A percentile compares a stretch with the other conserved stretches of the same genome.
Evolutionary conservation across 768 basidiomycete genomes (phyloP).

Genomic region (Tulasnella sp.): DNA sequence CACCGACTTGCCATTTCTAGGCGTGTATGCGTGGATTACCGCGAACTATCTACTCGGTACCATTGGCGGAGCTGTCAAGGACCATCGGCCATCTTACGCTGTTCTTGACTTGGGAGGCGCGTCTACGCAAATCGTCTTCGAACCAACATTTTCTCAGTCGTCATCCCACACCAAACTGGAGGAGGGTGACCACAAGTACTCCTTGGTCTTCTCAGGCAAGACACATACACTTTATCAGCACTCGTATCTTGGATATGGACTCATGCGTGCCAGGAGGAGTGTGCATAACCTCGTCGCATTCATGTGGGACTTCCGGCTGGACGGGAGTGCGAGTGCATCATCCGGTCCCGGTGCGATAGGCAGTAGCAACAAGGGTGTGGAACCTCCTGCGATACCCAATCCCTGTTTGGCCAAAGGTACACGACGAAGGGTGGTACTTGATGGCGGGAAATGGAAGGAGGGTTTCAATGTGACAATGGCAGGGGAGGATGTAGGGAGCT

Average conservation of each 20-base stretch:
- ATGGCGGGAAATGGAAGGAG: slow-evolving; percentile 32
- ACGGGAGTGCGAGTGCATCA: neutral
- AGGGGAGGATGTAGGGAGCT: slow-evolving; percentile 71
- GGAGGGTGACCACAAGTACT: slow-evolving; percentile 89
- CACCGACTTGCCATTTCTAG: slow-evolving; percentile 18
- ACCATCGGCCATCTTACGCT: slow-evolving; percentile 54
- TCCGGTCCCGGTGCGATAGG: slow-evolving; percentile 1
- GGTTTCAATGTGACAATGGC: slow-evolving; percentile 64
- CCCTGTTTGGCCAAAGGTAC: slow-evolving; percentile 73
- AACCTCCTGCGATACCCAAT: slow-evolving; percentile 37
- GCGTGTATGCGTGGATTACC: slow-evolving; percentile 96
- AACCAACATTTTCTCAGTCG: slow-evolving; percentile 48
- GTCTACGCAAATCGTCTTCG: slow-evolving; percentile 95
- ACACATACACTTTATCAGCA: slow-evolving; percentile 84
- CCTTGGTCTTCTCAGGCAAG: slow-evolving; percentile 60
- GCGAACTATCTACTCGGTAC: slow-evolving; percentile 83
- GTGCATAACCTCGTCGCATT: slow-evolving; percentile 90
- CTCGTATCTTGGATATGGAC: slow-evolving; percentile 92
- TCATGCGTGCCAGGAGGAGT: slow-evolving; percentile 76
- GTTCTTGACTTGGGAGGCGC: slow-evolving; percentile 95
- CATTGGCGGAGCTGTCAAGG: slow-evolving; percentile 45
- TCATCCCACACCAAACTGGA: slow-evolving; percentile 34
- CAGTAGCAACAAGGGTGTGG: slow-evolving; percentile 23
- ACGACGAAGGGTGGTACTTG: slow-evolving; percentile 50
- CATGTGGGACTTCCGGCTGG: slow-evolving; percentile 40